Conservation (phyloP, 495 filamentous ascomycete species). For the Xylaria nigripes region DNA sequence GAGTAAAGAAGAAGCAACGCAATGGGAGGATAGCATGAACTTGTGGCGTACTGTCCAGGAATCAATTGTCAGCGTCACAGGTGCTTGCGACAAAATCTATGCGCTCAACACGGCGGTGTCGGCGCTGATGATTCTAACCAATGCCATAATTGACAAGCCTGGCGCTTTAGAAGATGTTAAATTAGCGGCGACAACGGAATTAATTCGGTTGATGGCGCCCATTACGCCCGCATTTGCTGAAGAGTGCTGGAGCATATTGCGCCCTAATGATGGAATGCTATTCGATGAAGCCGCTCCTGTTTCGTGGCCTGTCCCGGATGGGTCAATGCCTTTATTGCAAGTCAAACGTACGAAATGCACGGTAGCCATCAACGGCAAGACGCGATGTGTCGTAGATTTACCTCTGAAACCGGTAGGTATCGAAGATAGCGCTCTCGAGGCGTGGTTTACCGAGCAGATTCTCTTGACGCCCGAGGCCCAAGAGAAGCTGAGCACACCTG, state of each 20-base stretch:
- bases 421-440: slow-evolving; percentile 27
- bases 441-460: slow-evolving; percentile 51
- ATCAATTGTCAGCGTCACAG: slow-evolving; percentile 59
- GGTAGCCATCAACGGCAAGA: slow-evolving; percentile 70
- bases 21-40: slow-evolving; percentile 44
- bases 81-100: slow-evolving; percentile 60
- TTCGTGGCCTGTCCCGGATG: slow-evolving; percentile 42
- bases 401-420: slow-evolving; percentile 27
- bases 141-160: slow-evolving; percentile 41
- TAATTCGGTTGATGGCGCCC: slow-evolving; percentile 66
- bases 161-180: slow-evolving; percentile 20
- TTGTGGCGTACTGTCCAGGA: slow-evolving; percentile 57
- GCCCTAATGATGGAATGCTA: slow-evolving; percentile 30
- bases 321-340: slow-evolving; percentile 34
- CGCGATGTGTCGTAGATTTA: slow-evolving; percentile 57
- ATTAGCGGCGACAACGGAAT: slow-evolving; percentile 30
- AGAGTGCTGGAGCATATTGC: slow-evolving; percentile 65
- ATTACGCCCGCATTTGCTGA: slow-evolving; percentile 70
- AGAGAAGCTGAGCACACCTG: slow-evolving; percentile 38
- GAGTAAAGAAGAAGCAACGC: slow-evolving; percentile 13
- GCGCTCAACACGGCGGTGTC: slow-evolving; percentile 74
- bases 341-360: slow-evolving; percentile 41
- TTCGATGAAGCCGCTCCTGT: slow-evolving; percentile 28
- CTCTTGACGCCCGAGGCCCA: slow-evolving; percentile 32
- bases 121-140: slow-evolving; percentile 72